Evolutionary conservation across 257 asterid genomes (phyloP), one percentile per base, ranked within the genome.

Genomic region (Primulina huaijiensis): DNA sequence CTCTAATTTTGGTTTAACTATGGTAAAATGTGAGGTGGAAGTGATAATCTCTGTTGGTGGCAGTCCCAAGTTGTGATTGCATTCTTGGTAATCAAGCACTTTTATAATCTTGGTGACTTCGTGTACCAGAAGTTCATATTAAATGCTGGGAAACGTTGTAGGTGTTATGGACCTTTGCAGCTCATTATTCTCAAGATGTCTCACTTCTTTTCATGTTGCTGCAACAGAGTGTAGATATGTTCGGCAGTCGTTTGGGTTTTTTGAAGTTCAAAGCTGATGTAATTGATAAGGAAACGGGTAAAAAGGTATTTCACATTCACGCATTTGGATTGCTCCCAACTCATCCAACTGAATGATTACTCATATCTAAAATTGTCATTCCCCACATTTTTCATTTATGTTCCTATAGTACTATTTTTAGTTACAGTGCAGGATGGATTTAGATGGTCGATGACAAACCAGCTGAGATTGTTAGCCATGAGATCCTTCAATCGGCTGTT

Each of bases 211-310:
- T 56, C 30, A 19, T 79, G 40, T 77, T 78, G 30, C 72, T 79
- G 69, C 65, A 72, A 29, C 82, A 92, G 98, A 87, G 85, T 19
- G 90, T 90, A 60, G 98, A 92, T 80, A 92, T 92, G 98, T 92
- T 92, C 74, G 98, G 97, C 60, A 87, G 82, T 67, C 95, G 92
- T 60, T 88, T 90, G 79, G 98, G 98, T 29, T 92, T 92, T 86
- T 79, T 92, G 33, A 92, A 92, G 79, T 92, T 92, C 81, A 87
- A 82, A 78, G 98, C 98, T 55, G 98, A 90, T 70, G 79, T 90
- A 65, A 60, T 85, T 33, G 90, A 92, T 69, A 43, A 43, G 53
- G 53, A 43, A 43, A 43, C 53, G 11, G 53, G 53, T n/a, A 43
- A 43, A 43, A 43, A 43, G 53, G 53, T 43, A 43, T 43, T 43